Base-by-base conservation (phyloP, 257 asterid species). In the Hygrophila difformis region DNA sequence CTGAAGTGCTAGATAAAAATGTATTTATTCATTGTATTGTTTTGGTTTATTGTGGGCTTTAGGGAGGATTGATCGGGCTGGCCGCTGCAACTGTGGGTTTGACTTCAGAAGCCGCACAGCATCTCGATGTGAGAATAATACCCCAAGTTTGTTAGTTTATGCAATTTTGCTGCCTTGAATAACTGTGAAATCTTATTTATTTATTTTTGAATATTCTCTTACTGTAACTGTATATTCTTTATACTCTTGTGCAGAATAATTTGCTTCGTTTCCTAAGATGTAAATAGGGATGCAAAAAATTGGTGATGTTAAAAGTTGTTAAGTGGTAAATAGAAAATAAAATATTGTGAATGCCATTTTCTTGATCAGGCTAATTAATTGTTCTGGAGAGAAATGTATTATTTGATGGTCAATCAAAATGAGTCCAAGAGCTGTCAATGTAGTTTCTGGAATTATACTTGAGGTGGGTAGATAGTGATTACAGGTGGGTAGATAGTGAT, bases 61-160 rank as follows among this genome's bases (percentile, higher is more conserved):
- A 89, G 97, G 97, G 97, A 57, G 98, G 96, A 47, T 68, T 85
- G 75, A 89, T 89, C 50, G 96, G 96, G 47, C 71, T 85, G 82
- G 96, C 98, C 4, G 96, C 98, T 15, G 96, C 87, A n/a, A 89
- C 97, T 18, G 94, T 89, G 45, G 98, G 93, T 34, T 76, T 89
- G 87, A 79, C 87, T 57, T 67, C 93, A 8, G 93, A 89, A 67
- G 96, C 97, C 52, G 65, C 94, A 4, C 87, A 81, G 22, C 97
- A 89, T 73, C 96, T 89, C 47, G 97, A 88, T 75, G 97, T 88
- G 62, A 69, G 73, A 56, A 42, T n/a, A n/a, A n/a, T 56, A 44
- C 20, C 43, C 50, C 37, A 35, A 39, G 2, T 41, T 21, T 55
- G 41, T 13, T 35, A 19, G 22, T 57, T 11, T 19, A 22, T 39